Evolutionary conservation across 1,284 basidiomycete species (phyloP), one percentile per base, ranked within the genome.

Genomic region (Boletus hoseneyae): DNA sequence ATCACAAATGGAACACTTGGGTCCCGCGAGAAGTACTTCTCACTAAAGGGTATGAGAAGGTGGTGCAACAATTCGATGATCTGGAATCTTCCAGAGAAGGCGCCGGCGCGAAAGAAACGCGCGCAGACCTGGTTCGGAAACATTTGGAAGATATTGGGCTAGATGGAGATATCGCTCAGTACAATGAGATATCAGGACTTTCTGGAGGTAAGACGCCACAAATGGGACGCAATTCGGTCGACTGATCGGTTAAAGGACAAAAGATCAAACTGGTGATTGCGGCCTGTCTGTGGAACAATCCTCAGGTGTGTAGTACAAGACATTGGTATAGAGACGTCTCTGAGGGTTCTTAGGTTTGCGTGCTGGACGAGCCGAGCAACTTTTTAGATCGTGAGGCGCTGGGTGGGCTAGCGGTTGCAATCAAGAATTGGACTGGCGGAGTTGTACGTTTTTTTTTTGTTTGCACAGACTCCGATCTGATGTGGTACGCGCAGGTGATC

Each of bases 231-330:
- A 33, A 47, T 18, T 48, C 32, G 37, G 48, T 25, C 64, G 38
- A 65, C 44, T 46, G 71, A 67, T 55, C 63, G 43, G 23, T 68
- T 50, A 64, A 66, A 80, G 78, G 94, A 52, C 95, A 98, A 69
- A 98, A 98, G 74, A 97, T 98, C 73, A 98, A 98, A 75, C 83
- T 97, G 41, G 93, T 96, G 59, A 93, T 97, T 62, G 93, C 88
- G 9, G 93, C 93, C 33, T 93, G 93, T 66, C 77, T 97, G 54
- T 97, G 94, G 91, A 94, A 94, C 71, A 93, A 93, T 64, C 91
- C 91, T 33, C 92, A 93, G 76, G 86, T 90, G 64, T 47, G 67
- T 55, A 13, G 36, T 10, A 16, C 18, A 23, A 48, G 16, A 40
- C 35, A 36, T 39, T 32, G 29, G 16, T 34, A 12, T 4, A 18